Percentiles rank a stretch among this genome's conserved stretches.
phyloP scores from a whole-genome alignment of 2,329 filamentous ascomycete species.

The Xylariaceae sp. region DNA sequence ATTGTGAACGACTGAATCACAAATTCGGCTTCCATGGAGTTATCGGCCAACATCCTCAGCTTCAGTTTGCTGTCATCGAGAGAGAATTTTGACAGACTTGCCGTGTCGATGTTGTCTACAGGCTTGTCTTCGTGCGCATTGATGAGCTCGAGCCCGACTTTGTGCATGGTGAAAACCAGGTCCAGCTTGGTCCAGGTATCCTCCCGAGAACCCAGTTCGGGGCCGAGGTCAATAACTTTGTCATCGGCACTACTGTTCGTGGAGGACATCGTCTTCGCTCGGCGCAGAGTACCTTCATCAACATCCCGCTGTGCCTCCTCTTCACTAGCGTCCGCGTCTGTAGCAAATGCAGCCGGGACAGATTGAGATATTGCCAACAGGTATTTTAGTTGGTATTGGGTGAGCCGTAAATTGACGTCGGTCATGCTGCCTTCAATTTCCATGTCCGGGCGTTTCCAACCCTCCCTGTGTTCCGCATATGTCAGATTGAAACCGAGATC shows the following conservation, averaged over 20 bases:
- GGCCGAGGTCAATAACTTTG: conserved; percentile 53
- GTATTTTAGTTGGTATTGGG: conserved; percentile 87
- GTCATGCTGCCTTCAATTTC: conserved; percentile 92
- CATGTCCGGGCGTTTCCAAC: conserved; percentile 77
- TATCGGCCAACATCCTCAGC: conserved; percentile 87
- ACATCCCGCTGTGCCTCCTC: conserved; percentile 74
- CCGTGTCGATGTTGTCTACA: conserved; percentile 70
- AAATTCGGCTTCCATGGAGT: conserved; percentile 86
- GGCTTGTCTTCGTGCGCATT: conserved; percentile 71
- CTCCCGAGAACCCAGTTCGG: conserved; percentile 65
- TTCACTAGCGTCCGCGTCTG: conserved; percentile 66
- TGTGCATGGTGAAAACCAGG: conserved; percentile 82
- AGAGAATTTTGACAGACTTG: conserved; percentile 89
- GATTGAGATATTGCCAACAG: conserved; percentile 82
- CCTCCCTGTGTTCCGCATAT: conserved; percentile 79
- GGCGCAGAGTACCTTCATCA: conserved; percentile 51
- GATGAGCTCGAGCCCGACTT: conserved; percentile 83
- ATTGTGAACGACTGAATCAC: conserved; percentile 94
- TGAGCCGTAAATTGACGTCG: conserved; percentile 84
- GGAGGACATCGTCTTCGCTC: conserved; percentile 42
- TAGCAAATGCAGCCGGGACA: conserved; percentile 81
- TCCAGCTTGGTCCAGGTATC: conserved; percentile 91
- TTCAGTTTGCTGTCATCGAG: conserved; percentile 90
- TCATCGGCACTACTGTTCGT: conserved; percentile 36
- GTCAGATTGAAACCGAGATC: conserved; percentile 91